These are phyloP conservation scores for Triangularia verruculosa DNA, from an alignment of 2,329 filamentous ascomycete species.

Conservation along the genomic window DNA sequence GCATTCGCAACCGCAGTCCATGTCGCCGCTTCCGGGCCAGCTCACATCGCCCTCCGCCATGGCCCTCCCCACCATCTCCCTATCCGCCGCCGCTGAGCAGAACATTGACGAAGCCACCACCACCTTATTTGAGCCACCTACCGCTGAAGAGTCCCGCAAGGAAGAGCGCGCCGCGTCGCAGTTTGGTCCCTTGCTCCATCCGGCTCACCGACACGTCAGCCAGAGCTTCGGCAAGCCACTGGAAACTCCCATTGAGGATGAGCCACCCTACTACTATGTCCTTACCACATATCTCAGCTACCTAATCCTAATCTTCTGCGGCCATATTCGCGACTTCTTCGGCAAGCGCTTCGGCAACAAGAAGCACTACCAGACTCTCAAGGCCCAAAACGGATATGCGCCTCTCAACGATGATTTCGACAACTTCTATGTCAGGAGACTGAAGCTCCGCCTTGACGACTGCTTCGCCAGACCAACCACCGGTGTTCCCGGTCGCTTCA, in stretches of 20 bases:
- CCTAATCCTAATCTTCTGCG: conserved; percentile 89
- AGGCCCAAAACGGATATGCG: conserved; percentile 82
- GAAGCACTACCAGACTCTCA: conserved; percentile 77
- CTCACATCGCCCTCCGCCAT: conserved; percentile 53
- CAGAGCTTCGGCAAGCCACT: conserved; percentile 79
- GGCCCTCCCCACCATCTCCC: conserved; percentile 83
- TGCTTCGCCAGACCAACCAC: conserved; percentile 92
- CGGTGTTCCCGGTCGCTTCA: conserved; percentile 89
- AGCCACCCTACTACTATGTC: conserved; percentile 94
- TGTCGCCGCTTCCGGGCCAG: conserved; percentile 50
- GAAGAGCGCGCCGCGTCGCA: conserved; percentile 80
- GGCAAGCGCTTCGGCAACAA: conserved; percentile 89
- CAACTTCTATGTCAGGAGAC: conserved; percentile 90
- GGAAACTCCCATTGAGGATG: conserved; percentile 82
- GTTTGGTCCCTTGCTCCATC: conserved; percentile 80
- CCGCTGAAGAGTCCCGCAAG: conserved; percentile 74
- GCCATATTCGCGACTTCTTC: conserved; percentile 95
- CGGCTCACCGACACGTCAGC: conserved; percentile 84
- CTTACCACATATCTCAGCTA: conserved; percentile 99
- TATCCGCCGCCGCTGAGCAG: conserved; percentile 78
- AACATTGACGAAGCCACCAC: conserved; percentile 71
- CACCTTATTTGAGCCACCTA: conserved; percentile 83
- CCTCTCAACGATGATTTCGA: conserved; percentile 97
- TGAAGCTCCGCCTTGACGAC: conserved; percentile 95
- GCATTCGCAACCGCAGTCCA: conserved; percentile 56